Conservation (phyloP, 805 yeast species). For the Candida sonorensis region DNA sequence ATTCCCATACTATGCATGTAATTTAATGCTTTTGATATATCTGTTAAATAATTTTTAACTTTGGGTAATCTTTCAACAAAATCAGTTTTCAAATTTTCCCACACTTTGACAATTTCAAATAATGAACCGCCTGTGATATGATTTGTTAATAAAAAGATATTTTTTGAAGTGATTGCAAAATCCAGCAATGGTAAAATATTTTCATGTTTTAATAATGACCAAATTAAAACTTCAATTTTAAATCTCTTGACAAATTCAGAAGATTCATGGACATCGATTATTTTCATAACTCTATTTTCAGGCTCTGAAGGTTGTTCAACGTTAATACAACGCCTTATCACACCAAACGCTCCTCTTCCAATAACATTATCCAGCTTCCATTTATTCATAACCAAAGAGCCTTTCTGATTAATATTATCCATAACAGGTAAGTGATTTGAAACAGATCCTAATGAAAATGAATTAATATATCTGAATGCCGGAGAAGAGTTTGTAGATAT, state of each 20-base stretch:
- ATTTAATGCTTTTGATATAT: conserved; percentile 50
- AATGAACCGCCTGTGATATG: conserved; percentile 71
- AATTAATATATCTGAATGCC: conserved; percentile 15
- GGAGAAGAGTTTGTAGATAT: conserved; percentile 16
- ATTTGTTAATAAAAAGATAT: conserved; percentile 65
- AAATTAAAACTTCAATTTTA: conserved; percentile 63
- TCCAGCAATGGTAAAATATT: conserved; percentile 57
- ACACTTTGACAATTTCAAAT: conserved; percentile 62
- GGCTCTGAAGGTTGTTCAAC: conserved; percentile 8
- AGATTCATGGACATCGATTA: conserved; percentile 30
- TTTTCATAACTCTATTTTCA: conserved; percentile 22
- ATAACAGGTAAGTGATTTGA: conserved; percentile 5
- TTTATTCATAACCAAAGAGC: conserved; percentile 52
- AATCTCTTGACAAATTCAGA: conserved; percentile 48
- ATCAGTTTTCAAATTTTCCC: conserved; percentile 38
- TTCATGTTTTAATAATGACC: conserved; percentile 64
- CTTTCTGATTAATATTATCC: conserved; percentile 49
- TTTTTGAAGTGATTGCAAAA: conserved; percentile 50
- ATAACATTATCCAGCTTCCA: conserved; percentile 62
- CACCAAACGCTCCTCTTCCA: conserved; percentile 90
- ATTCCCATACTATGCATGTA: conserved; percentile 60
- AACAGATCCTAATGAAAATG: conserved; percentile 11
- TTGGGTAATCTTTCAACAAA: conserved; percentile 7
- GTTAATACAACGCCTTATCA: conserved; percentile 40
- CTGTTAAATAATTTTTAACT: conserved; percentile 37